A percentile compares a stretch with the other conserved stretches of the same genome.
Conservation (phyloP, 2,329 filamentous ascomycete genomes). For the Aspergillus ochraceus region DNA sequence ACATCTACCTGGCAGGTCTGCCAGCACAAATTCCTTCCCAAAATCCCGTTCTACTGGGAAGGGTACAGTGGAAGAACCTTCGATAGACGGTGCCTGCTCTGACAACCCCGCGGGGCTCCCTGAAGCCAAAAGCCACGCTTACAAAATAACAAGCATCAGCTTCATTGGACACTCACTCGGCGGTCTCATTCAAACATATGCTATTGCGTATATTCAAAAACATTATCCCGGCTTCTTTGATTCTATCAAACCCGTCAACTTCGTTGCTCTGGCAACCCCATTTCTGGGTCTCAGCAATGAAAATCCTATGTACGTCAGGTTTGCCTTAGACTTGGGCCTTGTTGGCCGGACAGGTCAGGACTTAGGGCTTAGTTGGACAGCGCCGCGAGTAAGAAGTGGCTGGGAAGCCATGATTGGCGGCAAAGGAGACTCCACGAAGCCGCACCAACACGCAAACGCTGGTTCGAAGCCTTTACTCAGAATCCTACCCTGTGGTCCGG, state of each 20-base stretch:
- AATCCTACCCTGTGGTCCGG: conserved; percentile 87
- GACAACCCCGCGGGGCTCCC: conserved; percentile 40
- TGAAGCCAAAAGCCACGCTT: conserved; percentile 56
- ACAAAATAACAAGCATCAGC: conserved; percentile 90
- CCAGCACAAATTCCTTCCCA: conserved; percentile 50
- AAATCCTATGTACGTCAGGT: conserved; percentile 95
- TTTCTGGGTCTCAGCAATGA: conserved; percentile 94
- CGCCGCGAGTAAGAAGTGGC: conserved; percentile 79
- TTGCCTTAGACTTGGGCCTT: conserved; percentile 91
- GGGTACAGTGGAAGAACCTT: conserved; percentile 18
- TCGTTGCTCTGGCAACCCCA: conserved; percentile 82
- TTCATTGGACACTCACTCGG: conserved; percentile 92
- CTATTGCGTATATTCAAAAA: conserved; percentile 94
- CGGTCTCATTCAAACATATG: conserved; percentile 87
- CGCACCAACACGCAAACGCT: conserved; percentile 63
- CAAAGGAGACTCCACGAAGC: conserved; percentile 60
- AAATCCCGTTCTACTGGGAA: conserved; percentile 49
- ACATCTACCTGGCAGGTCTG: conserved; percentile 67
- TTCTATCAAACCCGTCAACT: conserved; percentile 82
- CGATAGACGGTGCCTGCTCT: conserved; percentile 40
- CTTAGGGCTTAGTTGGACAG: conserved; percentile 88
- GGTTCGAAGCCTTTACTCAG: conserved; percentile 85
- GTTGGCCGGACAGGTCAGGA: conserved; percentile 97
- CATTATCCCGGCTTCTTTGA: conserved; percentile 91
- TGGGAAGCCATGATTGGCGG: conserved; percentile 87